Evolutionary conservation across 2,329 filamentous ascomycete species (phyloP).

Genomic region (Epichloe hybrida): DNA sequence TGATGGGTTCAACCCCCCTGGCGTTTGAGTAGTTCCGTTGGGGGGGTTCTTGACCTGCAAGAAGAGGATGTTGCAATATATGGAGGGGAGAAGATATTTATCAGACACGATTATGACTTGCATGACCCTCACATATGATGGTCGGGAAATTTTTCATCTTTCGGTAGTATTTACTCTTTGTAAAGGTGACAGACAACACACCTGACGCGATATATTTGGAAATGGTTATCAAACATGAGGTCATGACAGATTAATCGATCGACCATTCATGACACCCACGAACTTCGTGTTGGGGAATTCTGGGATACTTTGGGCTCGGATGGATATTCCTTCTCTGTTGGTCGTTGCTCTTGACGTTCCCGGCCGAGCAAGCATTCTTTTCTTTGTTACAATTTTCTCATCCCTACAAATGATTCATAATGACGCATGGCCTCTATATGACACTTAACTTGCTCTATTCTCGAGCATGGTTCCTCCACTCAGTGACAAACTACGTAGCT

Average conservation of each 20-base stretch:
- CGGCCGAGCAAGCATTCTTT: neutral
- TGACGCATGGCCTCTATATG: neutral
- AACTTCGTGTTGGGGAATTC: no score
- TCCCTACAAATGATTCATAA: neutral
- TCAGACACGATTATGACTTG: neutral
- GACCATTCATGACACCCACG: no score
- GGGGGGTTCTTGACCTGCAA: neutral
- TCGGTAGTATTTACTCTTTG: neutral
- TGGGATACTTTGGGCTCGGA: no score
- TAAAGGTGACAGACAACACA: no score
- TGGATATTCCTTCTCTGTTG: neutral
- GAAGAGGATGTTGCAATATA: neutral
- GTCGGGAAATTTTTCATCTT: neutral
- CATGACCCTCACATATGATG: neutral
- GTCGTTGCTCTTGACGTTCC: neutral
- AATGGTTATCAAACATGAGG: no score
- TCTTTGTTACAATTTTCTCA: neutral
- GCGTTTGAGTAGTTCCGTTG: constrained; percentile 12
- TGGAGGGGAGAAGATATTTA: neutral
- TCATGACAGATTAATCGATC: no score
- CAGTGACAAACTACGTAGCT: no score
- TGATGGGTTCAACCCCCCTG: constrained; percentile 25
- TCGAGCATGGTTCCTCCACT: no score
- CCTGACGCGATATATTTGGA: no score
- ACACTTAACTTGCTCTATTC: no score